Evolutionary conservation across 1,284 basidiomycete species (phyloP), one percentile per base, ranked within the genome.

Genomic region (Cutaneotrichosporon mucoides): DNA sequence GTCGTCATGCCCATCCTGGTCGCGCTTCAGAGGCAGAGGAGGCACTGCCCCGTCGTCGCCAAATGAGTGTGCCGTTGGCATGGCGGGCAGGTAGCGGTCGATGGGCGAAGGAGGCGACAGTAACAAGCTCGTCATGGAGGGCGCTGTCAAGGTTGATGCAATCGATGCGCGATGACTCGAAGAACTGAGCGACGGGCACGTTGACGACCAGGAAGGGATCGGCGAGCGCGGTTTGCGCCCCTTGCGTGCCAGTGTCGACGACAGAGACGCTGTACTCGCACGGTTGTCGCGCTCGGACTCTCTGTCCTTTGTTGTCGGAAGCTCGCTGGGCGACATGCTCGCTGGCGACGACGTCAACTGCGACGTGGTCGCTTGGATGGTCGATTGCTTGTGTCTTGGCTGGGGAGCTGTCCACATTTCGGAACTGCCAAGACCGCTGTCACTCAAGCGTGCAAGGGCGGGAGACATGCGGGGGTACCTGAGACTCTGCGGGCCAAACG

Each of bases 391-490:
- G 16, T 13, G 37, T 5, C 16, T 37, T 5, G 9, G 38, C 15
- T 15, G 37, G 16, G 15, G 7, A 4, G 49, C 16, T 6, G 40
- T 35, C 59, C 59, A 60, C 2, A 52, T 42, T 4, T 46, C 41
- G 12, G 47, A 4, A 1, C 50, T 16, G 8, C 41, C n/a, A 5
- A 63, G 54, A 12, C 56, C 50, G 7, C 50, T 46, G 46, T 64
- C 62, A 38, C 60, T 63, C 10, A 68, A 55, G 15, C 65, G 58
- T 1, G 61, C 62, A 1, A 68, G 61, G 2, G 60, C 65, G n/a
- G 64, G 61, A 11, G 63, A 59, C 11, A 66, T 55, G 37, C 61
- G 61, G 2, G 62, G 65, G 49, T 68, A 68, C 13, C 65, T 56
- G 38, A 68, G 52, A 3, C 60, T 51, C 53, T 64, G 58, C 0